A percentile compares a stretch with the other conserved stretches of the same genome.
These are phyloP conservation scores for Hevea brasiliensis DNA, from an alignment of 345 rosid species.

Conservation along the genomic window DNA sequence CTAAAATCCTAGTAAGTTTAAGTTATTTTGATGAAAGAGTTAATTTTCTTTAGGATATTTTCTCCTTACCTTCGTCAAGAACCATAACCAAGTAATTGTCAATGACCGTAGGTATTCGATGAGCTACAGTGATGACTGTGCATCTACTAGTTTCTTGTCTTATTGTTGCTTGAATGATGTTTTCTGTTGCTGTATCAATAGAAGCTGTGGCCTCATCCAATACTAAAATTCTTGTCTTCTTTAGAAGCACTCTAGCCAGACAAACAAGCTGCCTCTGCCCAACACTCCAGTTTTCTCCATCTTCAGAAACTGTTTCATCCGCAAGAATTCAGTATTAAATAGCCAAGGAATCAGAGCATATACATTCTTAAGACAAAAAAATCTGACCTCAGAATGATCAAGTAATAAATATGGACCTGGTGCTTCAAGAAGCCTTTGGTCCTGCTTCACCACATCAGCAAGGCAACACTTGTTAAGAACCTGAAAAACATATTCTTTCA, in stretches of 20 bases:
- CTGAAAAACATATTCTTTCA: conserved; percentile 18
- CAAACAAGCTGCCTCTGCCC: conserved; percentile 94
- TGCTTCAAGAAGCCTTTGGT: conserved; percentile 55
- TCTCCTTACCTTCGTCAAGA: conserved; percentile 64
- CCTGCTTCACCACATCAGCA: conserved; percentile 49
- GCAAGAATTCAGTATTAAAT: conserved; percentile 4
- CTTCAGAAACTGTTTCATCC: conserved; percentile 63
- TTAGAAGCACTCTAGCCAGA: conserved; percentile 70
- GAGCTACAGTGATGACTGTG: conserved; percentile 84
- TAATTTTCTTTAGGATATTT: not conserved
- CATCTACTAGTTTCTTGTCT: conserved; percentile 69
- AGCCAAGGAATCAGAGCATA: not conserved
- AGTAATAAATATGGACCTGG: conserved; percentile 35
- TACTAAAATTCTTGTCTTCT: conserved; percentile 66
- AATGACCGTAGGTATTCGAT: conserved; percentile 76
- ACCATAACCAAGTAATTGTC: conserved; percentile 86
- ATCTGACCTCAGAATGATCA: not conserved
- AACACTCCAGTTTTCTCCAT: conserved; percentile 90
- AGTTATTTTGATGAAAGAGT: not conserved
- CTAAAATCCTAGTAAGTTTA: not conserved
- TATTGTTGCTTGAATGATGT: conserved; percentile 68
- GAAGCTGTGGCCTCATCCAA: conserved; percentile 92
- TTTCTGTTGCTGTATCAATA: conserved; percentile 80
- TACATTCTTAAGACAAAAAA: not conserved
- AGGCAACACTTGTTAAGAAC: conserved; percentile 62